Evolutionary conservation across 495 filamentous ascomycete genomes (phyloP), one percentile per base, ranked within the genome.

Genomic region (Aspergillus hancockii): DNA sequence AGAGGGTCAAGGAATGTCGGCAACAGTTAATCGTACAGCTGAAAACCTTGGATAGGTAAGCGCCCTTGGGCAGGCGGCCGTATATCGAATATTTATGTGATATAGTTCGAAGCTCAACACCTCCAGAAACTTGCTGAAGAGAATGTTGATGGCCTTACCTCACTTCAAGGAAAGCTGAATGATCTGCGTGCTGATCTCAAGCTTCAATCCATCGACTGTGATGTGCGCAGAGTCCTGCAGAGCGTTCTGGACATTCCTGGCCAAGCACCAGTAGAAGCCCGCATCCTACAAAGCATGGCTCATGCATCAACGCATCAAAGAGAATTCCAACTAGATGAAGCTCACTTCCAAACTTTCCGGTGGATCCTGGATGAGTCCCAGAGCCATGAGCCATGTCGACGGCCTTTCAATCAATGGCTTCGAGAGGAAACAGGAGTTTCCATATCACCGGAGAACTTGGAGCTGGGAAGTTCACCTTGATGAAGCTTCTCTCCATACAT

Each of bases 391-490:
- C 16, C 2, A 13, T 47, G 36, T 13, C 59, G 55, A 62, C 43
- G 40, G 22, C 59, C 28, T 7, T 71, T 71, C 30, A 38, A 60
- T 4, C 32, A 57, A 13, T 79, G 75, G 75, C 62, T 79, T 0
- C 32, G 58, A 45, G 31, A 49, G 4, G 68, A 63, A 16, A 55
- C 57, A 22, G 69, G 67, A 0, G 66, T 73, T 1, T 72, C 50
- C 68, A 74, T 52, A 67, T 80, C 7, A 61, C 55, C 1, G 78
- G 76, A 16, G 78, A 79, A 58, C 60, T 70, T 0, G 78, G 76
- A 14, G 74, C 74, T 6, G 78, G 76, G 1, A 81, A 81, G 54
- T 80, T 77, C 16, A 81, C 76, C 0, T 46, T 81, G 18, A 79
- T 80, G 71, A 80, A 75, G 55, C 75, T 70, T 40, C 30, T 80